Evolutionary conservation across 2,329 filamentous ascomycete species (phyloP).

Genomic region (Alternaria viburni): DNA sequence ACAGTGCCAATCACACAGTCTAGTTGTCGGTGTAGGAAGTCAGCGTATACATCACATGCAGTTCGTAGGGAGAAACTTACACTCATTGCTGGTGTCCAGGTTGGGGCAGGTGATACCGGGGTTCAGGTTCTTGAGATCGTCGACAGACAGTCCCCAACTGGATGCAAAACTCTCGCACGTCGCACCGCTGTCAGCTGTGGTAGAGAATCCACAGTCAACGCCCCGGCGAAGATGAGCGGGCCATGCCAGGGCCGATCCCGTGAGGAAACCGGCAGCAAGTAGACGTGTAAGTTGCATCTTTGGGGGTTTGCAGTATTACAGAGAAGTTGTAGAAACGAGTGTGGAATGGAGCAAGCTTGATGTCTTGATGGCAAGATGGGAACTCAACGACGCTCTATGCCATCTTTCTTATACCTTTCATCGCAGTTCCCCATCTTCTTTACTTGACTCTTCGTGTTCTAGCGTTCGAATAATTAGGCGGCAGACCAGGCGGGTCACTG

Average conservation of each 20-base stretch:
- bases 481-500: neutral
- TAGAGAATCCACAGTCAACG: neutral
- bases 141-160: neutral
- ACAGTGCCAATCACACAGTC: conserved; percentile 1
- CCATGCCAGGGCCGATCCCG: neutral
- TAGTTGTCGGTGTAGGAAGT: no score
- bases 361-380: neutral
- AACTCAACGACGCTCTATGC: neutral
- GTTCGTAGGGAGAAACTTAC: no score
- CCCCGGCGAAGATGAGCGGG: neutral
- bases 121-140: conserved; percentile 1
- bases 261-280: neutral
- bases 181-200: neutral
- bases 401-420: neutral
- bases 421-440: neutral
- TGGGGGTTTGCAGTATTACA: neutral
- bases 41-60: no score
- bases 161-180: neutral
- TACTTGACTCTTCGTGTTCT: neutral
- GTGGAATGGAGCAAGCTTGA: neutral
- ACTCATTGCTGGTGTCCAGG: neutral
- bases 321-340: neutral
- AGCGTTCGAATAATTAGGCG: neutral
- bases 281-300: neutral
- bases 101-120: neutral